Conservation (phyloP, 495 filamentous ascomycete species). For the Penicillium egyptiacum region DNA sequence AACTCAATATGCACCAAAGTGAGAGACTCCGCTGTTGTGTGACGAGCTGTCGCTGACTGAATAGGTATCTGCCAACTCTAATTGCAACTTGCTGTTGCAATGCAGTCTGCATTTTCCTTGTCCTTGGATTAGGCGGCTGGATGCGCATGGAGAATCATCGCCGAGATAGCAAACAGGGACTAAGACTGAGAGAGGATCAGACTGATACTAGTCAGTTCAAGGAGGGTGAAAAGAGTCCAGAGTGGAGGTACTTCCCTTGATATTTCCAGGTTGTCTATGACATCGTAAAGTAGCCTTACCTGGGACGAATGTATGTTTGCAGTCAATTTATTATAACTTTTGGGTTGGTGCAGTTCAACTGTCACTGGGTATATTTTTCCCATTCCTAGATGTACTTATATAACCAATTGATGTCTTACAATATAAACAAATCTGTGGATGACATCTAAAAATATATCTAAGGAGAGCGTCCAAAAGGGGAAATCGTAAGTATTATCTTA, state of each 20-base stretch:
- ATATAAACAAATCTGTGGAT: too few species aligned
- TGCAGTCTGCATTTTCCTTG: conserved; percentile 56
- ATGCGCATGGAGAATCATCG: conserved; percentile 67
- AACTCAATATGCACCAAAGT: conserved; percentile 64
- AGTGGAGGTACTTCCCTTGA: conserved; percentile 65
- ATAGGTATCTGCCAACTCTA: conserved; percentile 59
- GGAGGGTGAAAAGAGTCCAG: conserved; percentile 57
- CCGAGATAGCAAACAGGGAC: conserved; percentile 58
- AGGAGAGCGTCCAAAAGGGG: too few species aligned
- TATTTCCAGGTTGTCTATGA: background rate
- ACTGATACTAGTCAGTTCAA: conserved; percentile 60
- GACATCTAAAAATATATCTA: too few species aligned
- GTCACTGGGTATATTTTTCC: too few species aligned
- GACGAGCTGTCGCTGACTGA: background rate
- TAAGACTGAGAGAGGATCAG: conserved; percentile 54
- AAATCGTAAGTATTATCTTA: too few species aligned
- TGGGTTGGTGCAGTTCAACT: too few species aligned
- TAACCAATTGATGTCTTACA: too few species aligned
- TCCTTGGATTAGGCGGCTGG: conserved; percentile 55
- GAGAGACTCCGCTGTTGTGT: background rate
- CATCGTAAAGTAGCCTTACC: background rate
- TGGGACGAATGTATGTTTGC: background rate
- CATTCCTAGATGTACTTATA: too few species aligned
- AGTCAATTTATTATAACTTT: too few species aligned
- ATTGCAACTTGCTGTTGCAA: conserved; percentile 72